These are phyloP conservation scores for Piper betle DNA, from an alignment of 164 flowering plant genomes.

Conservation along the genomic window DNA sequence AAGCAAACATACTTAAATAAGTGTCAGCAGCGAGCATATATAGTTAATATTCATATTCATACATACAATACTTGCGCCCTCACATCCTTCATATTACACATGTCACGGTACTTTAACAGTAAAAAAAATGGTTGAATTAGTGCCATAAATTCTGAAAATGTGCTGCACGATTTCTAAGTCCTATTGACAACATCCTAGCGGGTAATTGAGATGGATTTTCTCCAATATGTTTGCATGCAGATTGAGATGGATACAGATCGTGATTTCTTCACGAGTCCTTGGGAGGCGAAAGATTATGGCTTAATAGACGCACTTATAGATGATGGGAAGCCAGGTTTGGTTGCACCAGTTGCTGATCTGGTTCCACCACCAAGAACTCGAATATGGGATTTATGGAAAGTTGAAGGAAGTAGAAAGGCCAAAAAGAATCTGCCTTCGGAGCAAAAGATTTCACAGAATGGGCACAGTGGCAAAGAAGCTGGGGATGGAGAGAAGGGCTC, in stretches of 20 bases:
- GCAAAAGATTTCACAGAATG: constrained; percentile 35
- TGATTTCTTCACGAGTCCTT: constrained; percentile 76
- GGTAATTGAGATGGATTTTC: neutral
- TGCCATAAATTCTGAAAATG: no score
- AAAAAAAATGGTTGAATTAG: no score
- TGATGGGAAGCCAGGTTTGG: constrained; percentile 87
- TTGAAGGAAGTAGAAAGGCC: constrained; percentile 43
- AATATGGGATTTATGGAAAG: constrained; percentile 53
- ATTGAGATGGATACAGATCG: constrained; percentile 70
- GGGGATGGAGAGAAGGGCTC: constrained; percentile 21
- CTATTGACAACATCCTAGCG: no score
- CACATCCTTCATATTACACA: no score
- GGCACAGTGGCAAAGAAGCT: constrained; percentile 14
- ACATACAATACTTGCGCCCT: no score
- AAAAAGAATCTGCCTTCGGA: constrained; percentile 65
- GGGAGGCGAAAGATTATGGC: constrained; percentile 91
- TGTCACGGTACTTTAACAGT: no score
- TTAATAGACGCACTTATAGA: constrained; percentile 77
- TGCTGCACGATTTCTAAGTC: neutral
- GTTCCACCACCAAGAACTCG: constrained; percentile 68
- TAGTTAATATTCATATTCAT: no score
- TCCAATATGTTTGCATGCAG: constrained; percentile 24
- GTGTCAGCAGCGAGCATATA: no score
- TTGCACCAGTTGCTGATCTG: constrained; percentile 72
- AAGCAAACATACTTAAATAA: no score